Percentiles rank a stretch among this genome's conserved stretches.
phyloP scores from a whole-genome alignment of 768 basidiomycete genomes.

The Boletus sensibilis region DNA sequence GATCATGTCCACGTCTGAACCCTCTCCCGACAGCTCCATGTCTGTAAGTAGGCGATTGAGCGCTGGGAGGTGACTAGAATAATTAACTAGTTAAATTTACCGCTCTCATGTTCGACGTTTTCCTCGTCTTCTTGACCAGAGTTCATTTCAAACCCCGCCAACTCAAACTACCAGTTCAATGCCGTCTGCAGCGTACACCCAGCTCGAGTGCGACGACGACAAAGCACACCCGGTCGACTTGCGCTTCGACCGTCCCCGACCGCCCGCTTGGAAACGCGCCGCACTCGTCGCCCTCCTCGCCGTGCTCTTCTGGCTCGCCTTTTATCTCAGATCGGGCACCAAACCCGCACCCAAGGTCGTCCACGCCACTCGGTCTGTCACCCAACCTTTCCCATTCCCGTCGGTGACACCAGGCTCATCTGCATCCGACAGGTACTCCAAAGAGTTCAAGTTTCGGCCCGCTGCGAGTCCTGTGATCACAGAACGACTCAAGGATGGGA shows the following conservation, averaged over 20 bases:
- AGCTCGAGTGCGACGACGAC: conserved; percentile 14
- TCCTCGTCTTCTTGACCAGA: conserved; percentile 3
- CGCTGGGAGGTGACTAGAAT: not conserved
- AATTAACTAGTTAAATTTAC: not conserved
- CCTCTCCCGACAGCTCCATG: conserved; percentile 26
- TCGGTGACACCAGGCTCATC: not conserved
- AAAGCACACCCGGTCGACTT: not conserved
- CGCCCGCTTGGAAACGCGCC: conserved; percentile 47
- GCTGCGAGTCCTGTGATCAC: conserved; percentile 85
- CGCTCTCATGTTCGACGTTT: conserved; percentile 4
- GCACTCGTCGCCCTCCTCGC: conserved; percentile 42
- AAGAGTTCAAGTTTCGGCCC: conserved; percentile 77
- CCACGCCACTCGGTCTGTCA: conserved; percentile 60
- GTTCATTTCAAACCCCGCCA: conserved; percentile 26
- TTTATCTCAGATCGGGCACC: conserved; percentile 30
- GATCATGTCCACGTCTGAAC: conserved; percentile 38
- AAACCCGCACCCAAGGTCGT: conserved; percentile 46
- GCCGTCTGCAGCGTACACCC: not conserved
- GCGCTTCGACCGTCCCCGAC: conserved; percentile 39
- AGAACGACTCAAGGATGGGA: conserved; percentile 70
- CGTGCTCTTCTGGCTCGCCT: conserved; percentile 45
- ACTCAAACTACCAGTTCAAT: not conserved
- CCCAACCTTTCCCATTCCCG: too few species aligned
- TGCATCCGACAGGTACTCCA: conserved; percentile 65
- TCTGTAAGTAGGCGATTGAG: conserved; percentile 12